Conservation (phyloP, 2,329 filamentous ascomycete species). For the Graphiopsis chlorocephala region DNA sequence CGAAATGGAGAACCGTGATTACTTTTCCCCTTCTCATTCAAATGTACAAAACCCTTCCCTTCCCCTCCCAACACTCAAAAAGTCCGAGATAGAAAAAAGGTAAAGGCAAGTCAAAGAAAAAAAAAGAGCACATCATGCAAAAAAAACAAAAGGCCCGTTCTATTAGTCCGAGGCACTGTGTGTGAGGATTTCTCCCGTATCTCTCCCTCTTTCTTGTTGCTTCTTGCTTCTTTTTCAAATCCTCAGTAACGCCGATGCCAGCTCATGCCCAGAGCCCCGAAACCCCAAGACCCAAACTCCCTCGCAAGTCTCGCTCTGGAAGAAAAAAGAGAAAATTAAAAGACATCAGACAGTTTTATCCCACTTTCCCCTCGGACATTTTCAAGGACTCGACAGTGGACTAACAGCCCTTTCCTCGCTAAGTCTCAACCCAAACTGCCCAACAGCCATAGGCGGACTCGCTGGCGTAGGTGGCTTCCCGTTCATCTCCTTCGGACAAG, state of each 20-base stretch:
- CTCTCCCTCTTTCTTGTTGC: not conserved
- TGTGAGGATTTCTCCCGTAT: not conserved
- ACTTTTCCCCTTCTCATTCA: not conserved
- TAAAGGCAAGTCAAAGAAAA: too few species aligned
- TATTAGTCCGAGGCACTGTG: not conserved
- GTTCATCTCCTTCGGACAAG: not conserved
- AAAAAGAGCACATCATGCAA: too few species aligned
- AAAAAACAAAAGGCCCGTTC: not conserved
- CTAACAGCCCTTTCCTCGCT: conserved; percentile 3
- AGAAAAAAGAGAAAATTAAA: not conserved
- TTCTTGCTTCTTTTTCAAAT: not conserved
- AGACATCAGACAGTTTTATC: not conserved
- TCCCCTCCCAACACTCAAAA: not conserved
- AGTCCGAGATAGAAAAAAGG: not conserved
- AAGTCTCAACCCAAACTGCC: not conserved
- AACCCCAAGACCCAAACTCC: not conserved
- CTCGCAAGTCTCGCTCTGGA: not conserved
- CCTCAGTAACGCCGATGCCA: too few species aligned
- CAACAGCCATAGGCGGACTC: not conserved
- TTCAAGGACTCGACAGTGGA: not conserved
- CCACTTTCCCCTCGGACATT: too few species aligned
- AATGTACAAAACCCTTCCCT: not conserved
- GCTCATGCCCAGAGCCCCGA: not conserved
- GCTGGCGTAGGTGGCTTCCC: not conserved
- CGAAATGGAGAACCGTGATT: too few species aligned